Conservation (phyloP, 1,284 basidiomycete genomes). For the Cryptococcus floricola region DNA sequence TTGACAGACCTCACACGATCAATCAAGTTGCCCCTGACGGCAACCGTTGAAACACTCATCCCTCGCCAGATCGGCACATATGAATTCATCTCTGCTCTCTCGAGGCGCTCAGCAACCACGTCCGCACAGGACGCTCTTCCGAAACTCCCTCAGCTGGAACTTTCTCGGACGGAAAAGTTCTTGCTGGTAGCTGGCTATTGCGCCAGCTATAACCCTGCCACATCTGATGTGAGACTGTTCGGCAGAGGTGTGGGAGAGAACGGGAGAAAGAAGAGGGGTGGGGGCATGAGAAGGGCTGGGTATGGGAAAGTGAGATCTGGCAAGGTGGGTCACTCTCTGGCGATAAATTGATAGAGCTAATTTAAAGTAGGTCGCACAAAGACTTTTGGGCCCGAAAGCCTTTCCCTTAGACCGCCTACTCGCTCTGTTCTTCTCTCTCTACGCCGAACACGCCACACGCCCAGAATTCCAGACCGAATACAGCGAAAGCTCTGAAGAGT, state of each 20-base stretch:
- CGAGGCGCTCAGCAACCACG: conserved; percentile 6
- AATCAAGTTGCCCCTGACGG: conserved; percentile 34
- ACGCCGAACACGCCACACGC: conserved; percentile 69
- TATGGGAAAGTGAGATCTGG: conserved; percentile 41
- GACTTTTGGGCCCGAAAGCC: conserved; percentile 70
- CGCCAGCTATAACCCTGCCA: conserved; percentile 79
- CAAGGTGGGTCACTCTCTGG: conserved; percentile 27
- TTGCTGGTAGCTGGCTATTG: conserved; percentile 76
- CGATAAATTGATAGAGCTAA: background rate
- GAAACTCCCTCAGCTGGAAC: conserved; percentile 31
- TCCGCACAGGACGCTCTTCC: conserved; percentile 16
- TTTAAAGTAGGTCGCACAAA: conserved; percentile 64
- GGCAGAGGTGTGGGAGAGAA: conserved; percentile 63
- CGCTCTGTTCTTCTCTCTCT: conserved; percentile 74
- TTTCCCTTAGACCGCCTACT: conserved; percentile 79
- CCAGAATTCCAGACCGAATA: conserved; percentile 27
- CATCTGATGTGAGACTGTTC: conserved; percentile 76
- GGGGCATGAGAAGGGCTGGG: conserved; percentile 48
- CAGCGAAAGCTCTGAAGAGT: conserved; percentile 14
- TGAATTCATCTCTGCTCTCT: conserved; percentile 27
- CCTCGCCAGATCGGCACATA: conserved; percentile 24
- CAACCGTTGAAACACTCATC: conserved; percentile 39
- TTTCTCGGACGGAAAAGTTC: conserved; percentile 66
- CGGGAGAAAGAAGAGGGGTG: conserved; percentile 58
- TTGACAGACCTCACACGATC: conserved; percentile 45